Evolutionary conservation across 2,329 filamentous ascomycete genomes (phyloP).

Genomic region (Epichloe baconii): DNA sequence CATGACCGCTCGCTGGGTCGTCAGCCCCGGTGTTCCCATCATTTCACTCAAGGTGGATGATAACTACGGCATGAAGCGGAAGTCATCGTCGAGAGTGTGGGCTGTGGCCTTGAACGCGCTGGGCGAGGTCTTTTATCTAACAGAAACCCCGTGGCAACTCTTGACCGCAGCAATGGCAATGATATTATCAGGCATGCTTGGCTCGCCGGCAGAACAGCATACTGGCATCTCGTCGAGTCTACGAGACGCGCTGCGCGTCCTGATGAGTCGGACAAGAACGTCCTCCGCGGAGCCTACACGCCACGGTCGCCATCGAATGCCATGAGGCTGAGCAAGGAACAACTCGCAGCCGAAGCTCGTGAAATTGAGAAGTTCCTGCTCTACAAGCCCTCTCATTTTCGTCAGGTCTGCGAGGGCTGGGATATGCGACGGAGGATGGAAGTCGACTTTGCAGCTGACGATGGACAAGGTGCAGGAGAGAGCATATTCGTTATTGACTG

Average conservation of each 20-base stretch:
- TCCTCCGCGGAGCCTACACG: conserved; percentile 62
- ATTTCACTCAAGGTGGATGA: conserved; percentile 76
- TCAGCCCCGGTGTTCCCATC: conserved; percentile 88
- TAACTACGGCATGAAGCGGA: conserved; percentile 59
- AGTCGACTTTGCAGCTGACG: conserved; percentile 79
- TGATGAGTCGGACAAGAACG: conserved; percentile 59
- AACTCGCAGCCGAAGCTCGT: conserved; percentile 61
- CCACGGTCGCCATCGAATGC: conserved; percentile 64
- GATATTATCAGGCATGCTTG: conserved; percentile 58
- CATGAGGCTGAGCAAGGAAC: conserved; percentile 56
- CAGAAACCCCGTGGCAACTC: conserved; percentile 46
- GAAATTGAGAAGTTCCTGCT: conserved; percentile 69
- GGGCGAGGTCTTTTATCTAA: conserved; percentile 80
- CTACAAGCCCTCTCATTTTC: conserved; percentile 65
- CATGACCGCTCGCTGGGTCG: conserved; percentile 75
- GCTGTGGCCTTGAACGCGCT: conserved; percentile 88
- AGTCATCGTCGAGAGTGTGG: conserved; percentile 63
- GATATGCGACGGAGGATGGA: conserved; percentile 79
- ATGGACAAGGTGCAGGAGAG: conserved; percentile 65
- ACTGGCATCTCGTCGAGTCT: conserved; percentile 69
- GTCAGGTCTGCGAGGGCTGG: conserved; percentile 69
- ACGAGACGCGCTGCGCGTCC: conserved; percentile 60
- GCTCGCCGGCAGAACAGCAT: conserved; percentile 63
- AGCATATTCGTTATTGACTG: conserved; percentile 60
- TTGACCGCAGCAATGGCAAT: conserved; percentile 35